A percentile compares a stretch with the other conserved stretches of the same genome.
Evolutionary conservation across 1,284 basidiomycete species (phyloP).

Genomic region (Caloboletus inedulis): DNA sequence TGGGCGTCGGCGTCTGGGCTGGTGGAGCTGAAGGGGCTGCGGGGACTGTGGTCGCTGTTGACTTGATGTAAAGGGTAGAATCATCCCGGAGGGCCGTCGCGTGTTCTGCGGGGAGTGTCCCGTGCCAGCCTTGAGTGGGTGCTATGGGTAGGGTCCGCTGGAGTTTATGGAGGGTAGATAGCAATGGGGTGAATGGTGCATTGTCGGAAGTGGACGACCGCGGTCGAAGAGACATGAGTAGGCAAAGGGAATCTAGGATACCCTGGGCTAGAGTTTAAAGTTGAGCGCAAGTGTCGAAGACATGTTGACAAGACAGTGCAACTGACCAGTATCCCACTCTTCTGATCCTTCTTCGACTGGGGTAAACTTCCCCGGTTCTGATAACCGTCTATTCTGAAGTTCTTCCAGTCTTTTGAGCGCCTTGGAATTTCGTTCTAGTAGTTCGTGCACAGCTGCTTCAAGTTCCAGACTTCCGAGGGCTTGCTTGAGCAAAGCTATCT

Average conservation of each 20-base stretch:
- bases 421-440: constrained; percentile 59
- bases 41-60: constrained; percentile 42
- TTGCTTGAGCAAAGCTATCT: constrained; percentile 52
- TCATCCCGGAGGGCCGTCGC: constrained; percentile 67
- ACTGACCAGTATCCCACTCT: constrained; percentile 74
- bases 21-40: constrained; percentile 21
- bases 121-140: constrained; percentile 65
- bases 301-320: neutral
- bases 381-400: constrained; percentile 57
- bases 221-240: constrained; percentile 70
- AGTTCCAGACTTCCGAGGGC: constrained; percentile 58
- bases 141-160: constrained; percentile 63
- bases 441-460: constrained; percentile 62
- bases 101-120: constrained; percentile 61
- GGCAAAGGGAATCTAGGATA: constrained; percentile 62
- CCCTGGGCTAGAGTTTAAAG: constrained; percentile 53
- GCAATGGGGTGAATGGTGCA: constrained; percentile 54
- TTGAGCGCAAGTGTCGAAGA: constrained; percentile 1
- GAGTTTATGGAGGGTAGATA: constrained; percentile 59
- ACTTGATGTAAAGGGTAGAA: constrained; percentile 59
- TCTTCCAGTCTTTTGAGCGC: constrained; percentile 62
- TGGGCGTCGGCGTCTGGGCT: constrained; percentile 23
- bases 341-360: constrained; percentile 64
- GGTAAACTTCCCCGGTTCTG: constrained; percentile 42
- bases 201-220: constrained; percentile 43